Evolutionary conservation across 352 stramenopile species (phyloP).

Genomic region (Phytophthora sansomeana): DNA sequence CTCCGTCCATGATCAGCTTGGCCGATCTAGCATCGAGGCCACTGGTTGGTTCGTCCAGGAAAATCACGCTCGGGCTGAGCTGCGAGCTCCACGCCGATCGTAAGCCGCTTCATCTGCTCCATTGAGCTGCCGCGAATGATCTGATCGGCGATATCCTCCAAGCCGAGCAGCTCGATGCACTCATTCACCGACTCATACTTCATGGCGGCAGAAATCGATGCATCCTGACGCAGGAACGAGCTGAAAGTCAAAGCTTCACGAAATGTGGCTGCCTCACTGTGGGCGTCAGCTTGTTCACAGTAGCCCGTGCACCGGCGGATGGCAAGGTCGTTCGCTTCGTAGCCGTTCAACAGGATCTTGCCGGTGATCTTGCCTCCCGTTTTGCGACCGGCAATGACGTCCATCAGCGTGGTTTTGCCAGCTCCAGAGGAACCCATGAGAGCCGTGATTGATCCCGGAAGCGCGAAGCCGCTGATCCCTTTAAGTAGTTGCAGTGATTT

Average conservation of each 20-base stretch:
- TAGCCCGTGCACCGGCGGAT: conserved; percentile 26
- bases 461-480: conserved; percentile 28
- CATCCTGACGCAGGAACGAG: conserved; percentile 71
- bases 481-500: conserved; percentile 45
- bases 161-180: conserved; percentile 82
- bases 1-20: conserved; percentile 27
- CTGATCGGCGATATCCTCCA: conserved; percentile 62
- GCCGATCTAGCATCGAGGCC: conserved; percentile 40
- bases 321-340: conserved; percentile 23
- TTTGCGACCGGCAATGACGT: conserved; percentile 30
- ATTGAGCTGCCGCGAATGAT: conserved; percentile 47
- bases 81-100: conserved; percentile 54
- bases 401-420: conserved; percentile 33
- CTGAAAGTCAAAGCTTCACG: conserved; percentile 41
- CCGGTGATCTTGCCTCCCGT: conserved; percentile 25
- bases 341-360: conserved; percentile 33
- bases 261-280: conserved; percentile 19
- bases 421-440: conserved; percentile 73
- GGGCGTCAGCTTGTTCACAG: conserved; percentile 23
- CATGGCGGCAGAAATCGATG: conserved; percentile 27
- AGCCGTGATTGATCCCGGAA: conserved; percentile 35
- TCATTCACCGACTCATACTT: conserved; percentile 40
- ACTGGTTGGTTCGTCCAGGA: conserved; percentile 60
- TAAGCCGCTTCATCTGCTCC: conserved; percentile 34
- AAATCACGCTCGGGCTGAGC: conserved; percentile 53